Conservation (phyloP, 2,329 filamentous ascomycete species). For the Cordyceps fumosorosea region DNA sequence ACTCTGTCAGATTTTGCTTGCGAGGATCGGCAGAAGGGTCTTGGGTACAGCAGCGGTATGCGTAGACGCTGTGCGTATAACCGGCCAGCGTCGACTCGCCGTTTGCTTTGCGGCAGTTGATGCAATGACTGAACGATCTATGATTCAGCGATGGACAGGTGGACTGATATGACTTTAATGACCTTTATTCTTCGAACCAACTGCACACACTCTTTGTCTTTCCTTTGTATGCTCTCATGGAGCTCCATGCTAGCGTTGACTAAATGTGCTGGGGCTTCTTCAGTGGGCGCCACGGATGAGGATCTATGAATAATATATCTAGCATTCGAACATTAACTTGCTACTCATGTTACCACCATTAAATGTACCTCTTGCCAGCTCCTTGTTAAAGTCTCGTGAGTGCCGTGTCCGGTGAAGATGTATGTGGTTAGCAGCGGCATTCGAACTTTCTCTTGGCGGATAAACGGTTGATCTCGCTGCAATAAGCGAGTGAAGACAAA, state of each 20-base stretch:
- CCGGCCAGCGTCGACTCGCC: background rate
- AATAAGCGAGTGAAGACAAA: no score
- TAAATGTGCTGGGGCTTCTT: background rate
- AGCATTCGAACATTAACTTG: background rate
- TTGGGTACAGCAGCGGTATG: background rate
- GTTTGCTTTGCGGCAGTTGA: background rate
- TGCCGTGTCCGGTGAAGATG: background rate
- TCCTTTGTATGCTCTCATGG: background rate
- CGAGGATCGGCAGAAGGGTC: background rate
- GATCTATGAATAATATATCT: constrained; percentile 7
- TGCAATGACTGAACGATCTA: constrained; percentile 3
- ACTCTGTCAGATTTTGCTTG: background rate
- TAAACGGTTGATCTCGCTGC: no score
- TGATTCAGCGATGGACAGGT: constrained; percentile 8
- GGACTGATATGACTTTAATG: constrained; percentile 13
- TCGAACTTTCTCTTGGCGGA: no score
- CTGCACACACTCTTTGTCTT: background rate
- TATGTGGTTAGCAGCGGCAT: no score
- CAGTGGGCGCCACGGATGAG: background rate
- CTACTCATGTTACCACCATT: background rate
- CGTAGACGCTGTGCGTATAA: background rate
- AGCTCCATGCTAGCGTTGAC: background rate
- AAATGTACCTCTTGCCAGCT: background rate
- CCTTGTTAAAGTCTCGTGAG: background rate
- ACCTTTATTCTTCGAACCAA: background rate